phyloP scores from a whole-genome alignment of 2,329 filamentous ascomycete genomes.

The Blumeria hordei region DNA sequence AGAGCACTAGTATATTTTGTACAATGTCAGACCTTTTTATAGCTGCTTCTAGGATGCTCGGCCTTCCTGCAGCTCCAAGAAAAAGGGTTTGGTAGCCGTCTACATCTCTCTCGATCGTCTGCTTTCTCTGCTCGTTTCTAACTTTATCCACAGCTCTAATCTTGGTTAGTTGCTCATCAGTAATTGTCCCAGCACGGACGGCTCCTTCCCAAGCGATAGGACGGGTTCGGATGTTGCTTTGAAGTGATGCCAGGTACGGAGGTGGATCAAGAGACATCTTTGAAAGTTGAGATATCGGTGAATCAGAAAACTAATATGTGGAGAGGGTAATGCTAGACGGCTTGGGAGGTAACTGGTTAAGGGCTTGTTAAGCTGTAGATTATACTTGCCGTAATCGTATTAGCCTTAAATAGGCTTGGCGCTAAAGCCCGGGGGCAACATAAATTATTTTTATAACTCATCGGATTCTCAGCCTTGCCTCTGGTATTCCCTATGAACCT shows the following conservation, averaged over 20 bases:
- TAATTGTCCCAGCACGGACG: constrained; percentile 78
- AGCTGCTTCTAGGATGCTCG: constrained; percentile 59
- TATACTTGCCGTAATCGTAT: no score
- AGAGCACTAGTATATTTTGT: constrained; percentile 80
- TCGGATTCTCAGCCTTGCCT: no score
- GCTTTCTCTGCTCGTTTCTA: constrained; percentile 68
- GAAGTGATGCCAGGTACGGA: constrained; percentile 65
- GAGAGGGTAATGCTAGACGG: no score
- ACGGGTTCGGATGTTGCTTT: constrained; percentile 89
- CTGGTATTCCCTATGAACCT: no score
- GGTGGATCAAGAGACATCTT: constrained; percentile 78
- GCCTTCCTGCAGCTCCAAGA: constrained; percentile 45
- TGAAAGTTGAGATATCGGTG: no score
- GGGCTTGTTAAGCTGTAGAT: no score
- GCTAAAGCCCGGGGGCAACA: no score
- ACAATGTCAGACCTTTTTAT: constrained; percentile 73
- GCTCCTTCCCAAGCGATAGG: constrained; percentile 97
- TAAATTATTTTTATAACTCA: no score
- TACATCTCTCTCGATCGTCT: constrained; percentile 58
- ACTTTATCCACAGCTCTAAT: constrained; percentile 95
- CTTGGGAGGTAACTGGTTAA: no score
- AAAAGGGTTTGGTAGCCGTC: constrained; percentile 62
- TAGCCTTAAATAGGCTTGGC: no score
- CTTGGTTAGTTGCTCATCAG: constrained; percentile 78
- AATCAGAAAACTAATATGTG: no score